Evolutionary conservation across 345 rosid genomes (phyloP), one percentile per base, ranked within the genome.

Genomic region (Citrus inodora): DNA sequence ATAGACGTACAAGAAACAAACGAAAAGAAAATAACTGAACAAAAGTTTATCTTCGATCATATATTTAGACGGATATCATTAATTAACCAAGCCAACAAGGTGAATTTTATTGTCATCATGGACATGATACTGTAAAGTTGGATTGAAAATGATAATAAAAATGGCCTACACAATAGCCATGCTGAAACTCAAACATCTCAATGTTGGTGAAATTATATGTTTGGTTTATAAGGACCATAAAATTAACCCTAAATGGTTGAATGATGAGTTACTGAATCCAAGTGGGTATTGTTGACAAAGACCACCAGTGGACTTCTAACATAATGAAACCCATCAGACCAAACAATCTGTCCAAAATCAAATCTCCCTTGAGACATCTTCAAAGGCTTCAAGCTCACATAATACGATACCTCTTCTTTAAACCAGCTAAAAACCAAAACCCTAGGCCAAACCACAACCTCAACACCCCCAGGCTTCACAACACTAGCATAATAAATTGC

Each of bases 221-320:
- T 42, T 11, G 48, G 16, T 42, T 11, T 1, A 37, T 0, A 46
- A 13, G 16, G 51, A 13, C 51, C 5, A 11, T 0, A 46, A 46
- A 46, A 46, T 0, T 11, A 42, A 46, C 30, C 63, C 55, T 65
- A 65, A 75, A 75, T 16, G 21, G 10, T 55, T 24, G 51, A 64
- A 64, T 64, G 7, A n/a, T 8, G 61, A 51, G 63, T 24, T 33
- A 7, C 22, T 46, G 7, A 17, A 64, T 64, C 68, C 40, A 64
- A 30, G 9, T 64, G n/a, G 9, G 6, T 48, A 70, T 64, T 83
- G 75, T 84, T 84, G 48, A 89, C 85, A n/a, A 68, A 70, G 40
- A 89, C 92, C 80, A 84, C 87, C 67, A 90, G 30, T 9, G 92
- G 94, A 80, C 87, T 89, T 80, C 93, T 82, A n/a, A 93, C 97